These are phyloP conservation scores for Malus fusca DNA, from an alignment of 306 rosid genomes.

Conservation along the genomic window DNA sequence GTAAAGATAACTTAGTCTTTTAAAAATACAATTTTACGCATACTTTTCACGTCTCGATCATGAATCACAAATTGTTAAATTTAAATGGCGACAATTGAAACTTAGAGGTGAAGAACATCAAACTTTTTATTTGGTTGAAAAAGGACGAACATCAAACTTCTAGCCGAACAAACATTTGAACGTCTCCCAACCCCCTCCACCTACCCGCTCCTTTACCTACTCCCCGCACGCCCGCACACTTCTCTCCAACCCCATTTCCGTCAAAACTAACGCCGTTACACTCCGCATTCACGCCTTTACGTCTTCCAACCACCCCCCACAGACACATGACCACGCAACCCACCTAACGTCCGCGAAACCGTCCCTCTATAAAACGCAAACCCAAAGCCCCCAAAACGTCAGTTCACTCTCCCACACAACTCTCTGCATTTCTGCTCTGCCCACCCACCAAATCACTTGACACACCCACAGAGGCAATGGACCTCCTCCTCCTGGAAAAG, in stretches of 20 bases:
- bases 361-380: neutral
- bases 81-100: too few species aligned
- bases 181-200: neutral
- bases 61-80: neutral
- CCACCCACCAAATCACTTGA: neutral
- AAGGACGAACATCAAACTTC: too few species aligned
- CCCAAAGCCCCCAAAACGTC: neutral
- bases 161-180: neutral
- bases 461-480: conserved; percentile 31
- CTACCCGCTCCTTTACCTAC: conserved; percentile 2
- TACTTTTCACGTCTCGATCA: neutral
- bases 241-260: neutral
- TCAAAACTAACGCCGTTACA: neutral
- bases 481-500: conserved; percentile 79
- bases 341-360: neutral
- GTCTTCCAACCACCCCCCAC: neutral
- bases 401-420: neutral
- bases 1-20: too few species aligned
- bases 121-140: neutral
- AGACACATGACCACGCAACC: neutral
- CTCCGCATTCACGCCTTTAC: neutral
- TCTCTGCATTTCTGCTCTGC: neutral
- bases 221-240: neutral
- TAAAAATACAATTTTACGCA: too few species aligned
- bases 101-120: neutral